These are phyloP conservation scores for Aureobasidium melanogenum DNA, from an alignment of 2,329 filamentous ascomycete species.

Conservation along the genomic window DNA sequence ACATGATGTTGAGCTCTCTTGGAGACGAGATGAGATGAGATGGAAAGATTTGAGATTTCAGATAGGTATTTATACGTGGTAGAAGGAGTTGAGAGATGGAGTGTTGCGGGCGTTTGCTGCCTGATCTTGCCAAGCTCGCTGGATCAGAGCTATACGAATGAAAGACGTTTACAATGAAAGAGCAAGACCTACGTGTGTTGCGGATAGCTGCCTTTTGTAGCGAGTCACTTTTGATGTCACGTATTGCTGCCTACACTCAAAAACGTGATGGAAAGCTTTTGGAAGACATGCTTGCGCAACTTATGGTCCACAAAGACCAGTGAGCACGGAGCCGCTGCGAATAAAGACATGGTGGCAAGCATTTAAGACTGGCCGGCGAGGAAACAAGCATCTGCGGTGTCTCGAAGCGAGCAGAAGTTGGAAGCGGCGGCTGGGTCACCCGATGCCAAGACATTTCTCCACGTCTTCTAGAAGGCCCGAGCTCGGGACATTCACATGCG, in stretches of 20 bases:
- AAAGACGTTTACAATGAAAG: not conserved
- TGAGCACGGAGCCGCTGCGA: too few relatives aligned
- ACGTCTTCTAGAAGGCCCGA: not conserved
- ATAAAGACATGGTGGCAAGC: not conserved
- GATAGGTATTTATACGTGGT: not conserved
- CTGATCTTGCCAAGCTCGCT: not conserved
- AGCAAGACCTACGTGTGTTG: not conserved
- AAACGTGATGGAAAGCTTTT: not conserved
- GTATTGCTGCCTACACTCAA: not conserved
- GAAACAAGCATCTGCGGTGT: not conserved
- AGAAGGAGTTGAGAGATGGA: not conserved
- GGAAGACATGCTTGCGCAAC: not conserved
- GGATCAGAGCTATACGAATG: not conserved
- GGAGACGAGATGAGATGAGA: not conserved
- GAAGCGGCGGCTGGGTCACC: not conserved
- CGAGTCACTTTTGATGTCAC: not conserved
- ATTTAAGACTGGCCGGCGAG: not conserved
- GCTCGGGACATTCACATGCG: slow-evolving; percentile 1
- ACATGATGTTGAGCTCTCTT: not conserved
- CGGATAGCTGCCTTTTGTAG: not conserved
- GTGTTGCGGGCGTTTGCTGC: not conserved
- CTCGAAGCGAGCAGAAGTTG: not conserved
- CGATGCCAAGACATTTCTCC: slow-evolving; percentile 1
- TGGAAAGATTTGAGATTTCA: not conserved
- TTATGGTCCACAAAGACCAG: not conserved